Evolutionary conservation across 495 filamentous ascomycete genomes (phyloP).

Genomic region (Poronia punctata): DNA sequence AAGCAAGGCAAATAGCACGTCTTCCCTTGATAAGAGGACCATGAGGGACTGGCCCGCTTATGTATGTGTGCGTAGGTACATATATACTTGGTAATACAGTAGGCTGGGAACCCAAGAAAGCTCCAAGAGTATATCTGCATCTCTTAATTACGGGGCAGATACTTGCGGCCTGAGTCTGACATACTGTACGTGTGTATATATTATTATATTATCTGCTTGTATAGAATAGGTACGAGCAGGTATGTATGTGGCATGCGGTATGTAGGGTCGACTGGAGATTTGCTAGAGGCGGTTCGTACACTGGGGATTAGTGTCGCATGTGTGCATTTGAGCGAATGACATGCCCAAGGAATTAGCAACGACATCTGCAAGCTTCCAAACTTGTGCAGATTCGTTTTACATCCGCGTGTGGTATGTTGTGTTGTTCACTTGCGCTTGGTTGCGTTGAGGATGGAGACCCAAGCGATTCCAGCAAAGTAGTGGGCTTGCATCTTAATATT

Average conservation of each 20-base stretch:
- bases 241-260: neutral
- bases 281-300: slow-evolving; percentile 4
- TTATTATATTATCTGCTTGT: neutral
- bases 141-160: too few species aligned
- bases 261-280: too few species aligned
- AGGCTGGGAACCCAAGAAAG: too few species aligned
- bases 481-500: slow-evolving; percentile 1
- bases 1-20: neutral
- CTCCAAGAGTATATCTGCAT: too few species aligned
- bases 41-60: slow-evolving; percentile 1
- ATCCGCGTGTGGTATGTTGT: slow-evolving; percentile 7
- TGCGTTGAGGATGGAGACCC: slow-evolving; percentile 12
- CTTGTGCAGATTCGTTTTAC: slow-evolving; percentile 2
- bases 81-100: neutral
- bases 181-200: too few species aligned
- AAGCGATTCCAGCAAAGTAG: slow-evolving; percentile 5
- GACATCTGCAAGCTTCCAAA: slow-evolving; percentile 7
- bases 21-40: slow-evolving; percentile 2
- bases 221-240: too few species aligned
- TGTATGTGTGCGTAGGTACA: slow-evolving; percentile 1
- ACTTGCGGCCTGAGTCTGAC: too few species aligned
- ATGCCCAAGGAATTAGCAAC: slow-evolving; percentile 4
- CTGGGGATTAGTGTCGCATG: slow-evolving; percentile 1
- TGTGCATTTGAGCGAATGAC: neutral
- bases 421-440: slow-evolving; percentile 13